These are phyloP conservation scores for Dorcoceras hygrometricum DNA, from an alignment of 257 asterid genomes.

Conservation along the genomic window DNA sequence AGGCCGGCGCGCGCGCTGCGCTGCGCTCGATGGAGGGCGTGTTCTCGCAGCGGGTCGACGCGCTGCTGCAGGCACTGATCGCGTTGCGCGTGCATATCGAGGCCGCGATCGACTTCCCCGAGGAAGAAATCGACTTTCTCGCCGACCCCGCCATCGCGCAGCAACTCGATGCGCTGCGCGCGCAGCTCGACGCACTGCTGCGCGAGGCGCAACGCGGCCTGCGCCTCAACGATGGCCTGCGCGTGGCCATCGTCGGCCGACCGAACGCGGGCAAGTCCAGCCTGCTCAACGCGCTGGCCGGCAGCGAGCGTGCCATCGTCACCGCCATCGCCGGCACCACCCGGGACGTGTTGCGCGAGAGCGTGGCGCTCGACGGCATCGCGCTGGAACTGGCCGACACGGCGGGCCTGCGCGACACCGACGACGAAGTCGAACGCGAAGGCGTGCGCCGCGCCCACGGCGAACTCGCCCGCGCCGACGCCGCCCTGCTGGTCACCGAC, in stretches of 20 bases:
- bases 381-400: background rate
- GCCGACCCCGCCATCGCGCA: background rate
- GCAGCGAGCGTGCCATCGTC: conserved; percentile 1
- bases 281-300: background rate
- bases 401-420: conserved; percentile 3
- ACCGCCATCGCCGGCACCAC: background rate
- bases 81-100: background rate
- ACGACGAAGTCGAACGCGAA: background rate
- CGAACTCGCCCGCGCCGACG: background rate
- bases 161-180: background rate
- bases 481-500: background rate
- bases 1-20: conserved; percentile 4
- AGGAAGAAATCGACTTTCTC: conserved; percentile 2
- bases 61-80: background rate
- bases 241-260: background rate
- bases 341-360: conserved; percentile 5
- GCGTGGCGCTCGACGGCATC: background rate
- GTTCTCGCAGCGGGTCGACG: background rate
- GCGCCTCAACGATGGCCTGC: background rate
- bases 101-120: conserved; percentile 8
- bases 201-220: background rate
- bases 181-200: background rate
- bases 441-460: background rate
- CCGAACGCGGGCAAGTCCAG: background rate
- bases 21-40: background rate